These are phyloP conservation scores for Dicorynia guianensis DNA, from an alignment of 306 rosid genomes.

Conservation along the genomic window DNA sequence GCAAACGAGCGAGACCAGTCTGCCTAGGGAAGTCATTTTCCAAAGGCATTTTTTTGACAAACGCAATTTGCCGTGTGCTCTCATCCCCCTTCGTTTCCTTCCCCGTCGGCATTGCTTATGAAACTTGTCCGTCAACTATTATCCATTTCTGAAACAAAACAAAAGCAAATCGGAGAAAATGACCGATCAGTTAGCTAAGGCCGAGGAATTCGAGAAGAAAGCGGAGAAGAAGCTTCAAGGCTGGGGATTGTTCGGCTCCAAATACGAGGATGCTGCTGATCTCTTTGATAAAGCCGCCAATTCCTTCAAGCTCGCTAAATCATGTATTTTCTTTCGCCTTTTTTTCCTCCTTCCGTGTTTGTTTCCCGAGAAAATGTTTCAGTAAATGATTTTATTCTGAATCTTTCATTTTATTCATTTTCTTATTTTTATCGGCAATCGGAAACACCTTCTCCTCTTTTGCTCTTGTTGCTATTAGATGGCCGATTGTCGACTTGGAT, in stretches of 20 bases:
- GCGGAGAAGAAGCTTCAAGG: conserved; percentile 86
- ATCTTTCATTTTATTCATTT: not conserved
- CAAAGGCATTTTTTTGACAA: not conserved
- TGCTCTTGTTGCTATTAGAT: not conserved
- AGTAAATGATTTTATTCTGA: not conserved
- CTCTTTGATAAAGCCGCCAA: conserved; percentile 92
- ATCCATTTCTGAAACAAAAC: not conserved
- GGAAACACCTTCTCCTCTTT: not conserved
- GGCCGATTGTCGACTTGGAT: not conserved
- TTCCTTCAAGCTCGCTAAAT: conserved; percentile 82
- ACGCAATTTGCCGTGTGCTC: not conserved
- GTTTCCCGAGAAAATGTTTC: not conserved
- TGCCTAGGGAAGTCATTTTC: too few relatives aligned
- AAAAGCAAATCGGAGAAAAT: conserved; percentile 34
- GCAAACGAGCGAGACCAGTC: too few relatives aligned
- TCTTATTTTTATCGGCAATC: not conserved
- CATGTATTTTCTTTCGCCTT: conserved; percentile 53
- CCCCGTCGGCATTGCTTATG: conserved; percentile 22
- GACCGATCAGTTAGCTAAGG: conserved; percentile 82
- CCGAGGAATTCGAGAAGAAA: conserved; percentile 73
- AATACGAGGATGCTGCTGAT: conserved; percentile 88
- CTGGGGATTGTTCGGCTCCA: conserved; percentile 92
- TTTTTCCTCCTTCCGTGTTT: not conserved
- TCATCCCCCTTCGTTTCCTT: not conserved
- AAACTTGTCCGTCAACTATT: not conserved